Base-by-base conservation (phyloP, 371 early-diverging fungal genomes). In the Nosema muscidifuracis region DNA sequence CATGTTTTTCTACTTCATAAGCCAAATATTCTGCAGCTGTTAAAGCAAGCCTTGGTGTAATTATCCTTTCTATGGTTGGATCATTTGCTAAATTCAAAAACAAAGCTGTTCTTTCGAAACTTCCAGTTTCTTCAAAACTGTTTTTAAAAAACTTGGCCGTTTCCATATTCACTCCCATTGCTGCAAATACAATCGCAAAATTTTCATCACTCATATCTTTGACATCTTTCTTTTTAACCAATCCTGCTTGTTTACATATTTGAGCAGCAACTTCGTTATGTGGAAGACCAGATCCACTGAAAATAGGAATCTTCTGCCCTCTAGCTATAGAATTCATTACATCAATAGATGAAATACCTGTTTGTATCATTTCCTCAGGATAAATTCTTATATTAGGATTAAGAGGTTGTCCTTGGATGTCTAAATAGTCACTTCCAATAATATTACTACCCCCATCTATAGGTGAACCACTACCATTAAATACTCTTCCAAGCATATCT, bases 141-240 rank as follows among this genome's bases (percentile, higher is more conserved):
- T 95, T 93, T 86, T 94, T 95, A 85, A 99, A 99, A 89, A 93
- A 99, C 66, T 94, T 89, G 62, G 98, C 99, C 2, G 99, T 97
- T 86, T 99, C 99, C 92, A 95, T 92, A 86, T 96, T 99, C 77
- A 94, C 97, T 82, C 99, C 99, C 99, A 99, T 99, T 75, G 99
- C 99, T 70, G 94, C 99, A 85, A 99, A 99, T n/a, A 99, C 97
- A 76, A 99, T 96, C 43, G 97, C 94, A 86, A 99, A 99, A 86
- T 97, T 97, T 78, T 97, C 97, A 79, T 96, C 93, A 82, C 94
- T 94, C 61, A 87, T 90, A 83, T 99, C 99, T 62, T 92, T 87
- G 28, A 93, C 91, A 79, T 90, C 93, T 86, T 97, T 97, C 80
- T 89, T 91, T 84, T 93, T 87, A 51, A 97, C 98, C 55, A 99